Percentiles rank a stretch among this genome's conserved stretches.
Conservation (phyloP, 2,329 filamentous ascomycete genomes). For the Hypoxylon sp. region DNA sequence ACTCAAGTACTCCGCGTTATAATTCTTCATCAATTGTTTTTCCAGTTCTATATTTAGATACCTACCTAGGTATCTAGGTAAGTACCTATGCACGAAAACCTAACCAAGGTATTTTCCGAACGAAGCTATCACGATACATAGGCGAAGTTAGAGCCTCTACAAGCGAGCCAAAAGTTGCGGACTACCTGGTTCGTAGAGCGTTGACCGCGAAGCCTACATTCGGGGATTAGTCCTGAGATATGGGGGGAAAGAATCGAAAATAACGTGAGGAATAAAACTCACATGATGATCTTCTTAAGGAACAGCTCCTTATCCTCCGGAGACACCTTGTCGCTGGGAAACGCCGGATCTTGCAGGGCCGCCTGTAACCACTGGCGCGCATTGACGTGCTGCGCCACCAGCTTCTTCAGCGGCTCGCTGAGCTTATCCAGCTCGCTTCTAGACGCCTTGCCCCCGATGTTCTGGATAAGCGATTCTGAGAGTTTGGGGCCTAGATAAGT, state of each 20-base stretch:
- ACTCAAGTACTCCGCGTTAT: background rate
- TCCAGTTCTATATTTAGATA: background rate
- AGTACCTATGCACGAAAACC: constrained; percentile 1
- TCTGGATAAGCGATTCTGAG: constrained; percentile 71
- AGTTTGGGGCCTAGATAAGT: constrained; percentile 73
- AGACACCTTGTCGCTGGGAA: constrained; percentile 72
- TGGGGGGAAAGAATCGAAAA: constrained; percentile 1
- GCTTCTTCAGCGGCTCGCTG: constrained; percentile 78
- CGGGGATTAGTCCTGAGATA: constrained; percentile 8
- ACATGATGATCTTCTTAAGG: constrained; percentile 76
- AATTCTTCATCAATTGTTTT: background rate
- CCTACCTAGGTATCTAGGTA: background rate
- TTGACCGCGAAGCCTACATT: constrained; percentile 71
- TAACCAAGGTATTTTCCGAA: background rate
- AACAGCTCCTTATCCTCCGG: constrained; percentile 74
- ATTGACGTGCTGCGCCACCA: constrained; percentile 69
- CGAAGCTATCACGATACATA: constrained; percentile 67
- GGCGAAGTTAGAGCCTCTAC: constrained; percentile 72
- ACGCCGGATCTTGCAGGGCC: constrained; percentile 68
- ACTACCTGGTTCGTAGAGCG: constrained; percentile 76
- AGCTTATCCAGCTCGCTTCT: constrained; percentile 81
- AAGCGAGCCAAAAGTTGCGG: constrained; percentile 80
- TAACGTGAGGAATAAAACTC: constrained; percentile 48
- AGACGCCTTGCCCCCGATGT: constrained; percentile 77
- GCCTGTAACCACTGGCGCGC: constrained; percentile 74